These are phyloP conservation scores for Ascochyta viciae-villosae DNA, from an alignment of 2,329 filamentous ascomycete genomes.

Conservation along the genomic window DNA sequence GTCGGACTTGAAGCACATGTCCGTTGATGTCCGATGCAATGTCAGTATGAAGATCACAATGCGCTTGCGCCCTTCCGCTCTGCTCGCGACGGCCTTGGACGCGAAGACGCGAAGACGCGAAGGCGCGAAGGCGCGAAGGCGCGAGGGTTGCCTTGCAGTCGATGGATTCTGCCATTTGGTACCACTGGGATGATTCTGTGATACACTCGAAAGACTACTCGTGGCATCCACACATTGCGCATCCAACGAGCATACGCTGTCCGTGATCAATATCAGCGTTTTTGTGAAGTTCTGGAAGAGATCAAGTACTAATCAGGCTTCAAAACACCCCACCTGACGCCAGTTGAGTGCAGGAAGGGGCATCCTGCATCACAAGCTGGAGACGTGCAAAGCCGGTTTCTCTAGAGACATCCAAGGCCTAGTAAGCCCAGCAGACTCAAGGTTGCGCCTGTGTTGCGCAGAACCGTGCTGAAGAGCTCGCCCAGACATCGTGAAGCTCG, in stretches of 20 bases:
- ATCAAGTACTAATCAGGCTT: background rate
- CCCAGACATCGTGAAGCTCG: too few relatives aligned
- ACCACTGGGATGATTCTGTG: too few relatives aligned
- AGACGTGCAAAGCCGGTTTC: background rate
- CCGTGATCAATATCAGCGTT: background rate
- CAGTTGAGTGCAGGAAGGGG: background rate
- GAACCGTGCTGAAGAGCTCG: too few relatives aligned
- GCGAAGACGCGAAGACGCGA: background rate
- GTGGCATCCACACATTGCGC: background rate
- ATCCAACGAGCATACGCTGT: background rate
- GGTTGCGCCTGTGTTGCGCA: background rate
- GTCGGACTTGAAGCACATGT: slow-evolving; percentile 12
- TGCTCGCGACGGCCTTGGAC: background rate
- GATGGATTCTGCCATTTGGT: background rate
- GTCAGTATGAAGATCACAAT: background rate
- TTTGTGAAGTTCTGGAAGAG: background rate
- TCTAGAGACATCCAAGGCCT: background rate
- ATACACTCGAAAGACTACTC: too few relatives aligned
- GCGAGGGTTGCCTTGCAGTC: background rate
- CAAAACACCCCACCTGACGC: background rate
- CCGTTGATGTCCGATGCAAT: slow-evolving; percentile 13
- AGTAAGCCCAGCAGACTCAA: background rate
- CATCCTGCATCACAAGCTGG: too few relatives aligned
- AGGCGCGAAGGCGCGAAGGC: background rate
- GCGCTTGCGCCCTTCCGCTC: background rate